Percentiles rank a stretch among this genome's conserved stretches.
These are phyloP conservation scores for Cotoneaster glaucophyllus DNA, from an alignment of 306 rosid species.

Conservation along the genomic window DNA sequence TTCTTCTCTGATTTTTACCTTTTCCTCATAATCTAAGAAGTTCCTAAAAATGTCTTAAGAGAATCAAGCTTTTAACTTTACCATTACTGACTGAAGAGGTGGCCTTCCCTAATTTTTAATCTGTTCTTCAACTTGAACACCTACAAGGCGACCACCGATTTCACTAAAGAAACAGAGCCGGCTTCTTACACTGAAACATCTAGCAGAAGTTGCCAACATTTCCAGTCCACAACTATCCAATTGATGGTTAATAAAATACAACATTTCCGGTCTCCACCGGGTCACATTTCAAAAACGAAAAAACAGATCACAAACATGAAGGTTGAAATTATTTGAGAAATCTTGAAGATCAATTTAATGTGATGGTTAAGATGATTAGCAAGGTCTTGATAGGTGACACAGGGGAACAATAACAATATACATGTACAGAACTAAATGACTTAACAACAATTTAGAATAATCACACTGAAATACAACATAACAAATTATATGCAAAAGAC, in stretches of 20 bases:
- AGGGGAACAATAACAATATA: background rate
- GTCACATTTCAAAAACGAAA: background rate
- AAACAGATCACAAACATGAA: background rate
- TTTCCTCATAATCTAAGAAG: background rate
- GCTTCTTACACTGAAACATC: background rate
- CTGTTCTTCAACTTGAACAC: background rate
- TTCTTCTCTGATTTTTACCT: background rate
- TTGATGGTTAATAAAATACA: background rate
- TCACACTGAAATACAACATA: background rate
- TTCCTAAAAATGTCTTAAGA: background rate
- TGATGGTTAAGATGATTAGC: background rate
- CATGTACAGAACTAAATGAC: background rate
- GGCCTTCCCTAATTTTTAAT: background rate
- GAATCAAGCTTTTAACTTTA: background rate
- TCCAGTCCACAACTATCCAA: background rate
- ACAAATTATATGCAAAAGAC: background rate
- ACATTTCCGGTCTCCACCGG: background rate
- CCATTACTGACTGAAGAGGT: background rate
- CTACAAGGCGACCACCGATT: background rate
- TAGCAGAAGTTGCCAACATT: no score
- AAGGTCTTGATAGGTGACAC: background rate
- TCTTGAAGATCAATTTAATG: background rate
- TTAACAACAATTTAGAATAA: background rate
- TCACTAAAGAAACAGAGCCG: background rate
- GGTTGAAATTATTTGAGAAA: background rate